Percentiles rank a stretch among this genome's conserved stretches.
Evolutionary conservation across 495 filamentous ascomycete species (phyloP).

Genomic region (Halenospora varia): DNA sequence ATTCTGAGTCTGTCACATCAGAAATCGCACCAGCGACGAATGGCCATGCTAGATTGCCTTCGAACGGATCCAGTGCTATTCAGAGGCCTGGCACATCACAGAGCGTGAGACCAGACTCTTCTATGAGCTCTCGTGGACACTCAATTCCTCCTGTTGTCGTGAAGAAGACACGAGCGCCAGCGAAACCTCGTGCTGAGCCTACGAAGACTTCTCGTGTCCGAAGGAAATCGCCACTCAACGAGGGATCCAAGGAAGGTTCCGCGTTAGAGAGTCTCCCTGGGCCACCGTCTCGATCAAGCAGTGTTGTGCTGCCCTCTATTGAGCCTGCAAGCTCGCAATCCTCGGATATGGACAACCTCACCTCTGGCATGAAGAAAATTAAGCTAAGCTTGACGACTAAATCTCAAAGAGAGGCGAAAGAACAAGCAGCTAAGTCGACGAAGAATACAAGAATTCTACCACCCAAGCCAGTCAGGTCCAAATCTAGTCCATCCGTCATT

Average conservation of each 20-base stretch:
- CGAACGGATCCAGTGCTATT: slow-evolving; percentile 12
- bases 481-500: background rate
- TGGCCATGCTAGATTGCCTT: slow-evolving; percentile 14
- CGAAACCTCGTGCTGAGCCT: slow-evolving; percentile 22
- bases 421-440: slow-evolving; percentile 29
- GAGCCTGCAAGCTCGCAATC: background rate
- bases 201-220: slow-evolving; percentile 44
- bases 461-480: slow-evolving; percentile 25
- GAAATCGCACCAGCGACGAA: slow-evolving; percentile 20
- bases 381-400: slow-evolving; percentile 70
- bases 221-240: slow-evolving; percentile 25
- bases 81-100: slow-evolving; percentile 34
- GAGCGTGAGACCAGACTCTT: slow-evolving; percentile 31
- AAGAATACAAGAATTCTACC: slow-evolving; percentile 12
- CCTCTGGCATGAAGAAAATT: slow-evolving; percentile 68
- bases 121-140: slow-evolving; percentile 26
- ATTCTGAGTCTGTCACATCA: slow-evolving; percentile 24
- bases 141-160: slow-evolving; percentile 24
- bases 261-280: background rate
- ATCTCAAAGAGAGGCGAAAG: slow-evolving; percentile 62
- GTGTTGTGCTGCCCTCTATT: slow-evolving; percentile 5
- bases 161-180: slow-evolving; percentile 42
- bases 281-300: background rate
- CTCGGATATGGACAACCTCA: slow-evolving; percentile 57
- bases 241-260: slow-evolving; percentile 10